These are phyloP conservation scores for Elsinoe arachidis DNA, from an alignment of 2,329 filamentous ascomycete species.

Conservation along the genomic window DNA sequence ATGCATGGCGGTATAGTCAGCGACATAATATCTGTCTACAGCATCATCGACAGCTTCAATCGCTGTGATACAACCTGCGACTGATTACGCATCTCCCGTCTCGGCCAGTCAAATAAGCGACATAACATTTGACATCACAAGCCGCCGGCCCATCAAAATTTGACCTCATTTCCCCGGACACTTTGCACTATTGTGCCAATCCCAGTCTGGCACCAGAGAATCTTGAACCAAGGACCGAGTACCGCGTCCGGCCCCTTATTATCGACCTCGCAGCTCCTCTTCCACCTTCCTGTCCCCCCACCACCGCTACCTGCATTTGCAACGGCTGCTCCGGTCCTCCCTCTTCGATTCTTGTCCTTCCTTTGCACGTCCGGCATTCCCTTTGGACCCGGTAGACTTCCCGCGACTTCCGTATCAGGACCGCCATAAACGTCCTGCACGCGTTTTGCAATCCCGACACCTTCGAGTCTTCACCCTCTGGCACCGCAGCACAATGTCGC, in stretches of 20 bases:
- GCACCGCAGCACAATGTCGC: constrained; percentile 35
- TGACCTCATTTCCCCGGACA: constrained; percentile 11
- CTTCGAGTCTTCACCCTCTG: neutral
- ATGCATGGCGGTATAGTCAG: neutral
- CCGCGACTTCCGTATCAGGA: neutral
- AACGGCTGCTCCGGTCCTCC: neutral
- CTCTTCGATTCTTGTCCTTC: constrained; percentile 3
- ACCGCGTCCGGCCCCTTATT: neutral
- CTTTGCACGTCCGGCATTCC: neutral
- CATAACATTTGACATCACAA: neutral
- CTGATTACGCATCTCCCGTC: too few relatives aligned
- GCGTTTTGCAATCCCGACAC: neutral
- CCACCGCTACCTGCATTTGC: neutral
- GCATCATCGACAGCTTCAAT: neutral
- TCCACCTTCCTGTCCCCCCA: neutral
- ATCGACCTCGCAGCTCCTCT: neutral
- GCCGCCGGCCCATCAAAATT: neutral
- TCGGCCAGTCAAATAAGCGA: constrained; percentile 5
- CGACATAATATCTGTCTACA: neutral
- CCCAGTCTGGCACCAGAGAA: too few relatives aligned
- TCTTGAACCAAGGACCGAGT: neutral
- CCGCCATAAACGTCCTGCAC: neutral
- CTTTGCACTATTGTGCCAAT: neutral
- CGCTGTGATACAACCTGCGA: too few relatives aligned
- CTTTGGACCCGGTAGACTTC: neutral